Evolutionary conservation across 805 yeast species (phyloP), one percentile per base, ranked within the genome.

Genomic region (Danielia oregonensis): DNA sequence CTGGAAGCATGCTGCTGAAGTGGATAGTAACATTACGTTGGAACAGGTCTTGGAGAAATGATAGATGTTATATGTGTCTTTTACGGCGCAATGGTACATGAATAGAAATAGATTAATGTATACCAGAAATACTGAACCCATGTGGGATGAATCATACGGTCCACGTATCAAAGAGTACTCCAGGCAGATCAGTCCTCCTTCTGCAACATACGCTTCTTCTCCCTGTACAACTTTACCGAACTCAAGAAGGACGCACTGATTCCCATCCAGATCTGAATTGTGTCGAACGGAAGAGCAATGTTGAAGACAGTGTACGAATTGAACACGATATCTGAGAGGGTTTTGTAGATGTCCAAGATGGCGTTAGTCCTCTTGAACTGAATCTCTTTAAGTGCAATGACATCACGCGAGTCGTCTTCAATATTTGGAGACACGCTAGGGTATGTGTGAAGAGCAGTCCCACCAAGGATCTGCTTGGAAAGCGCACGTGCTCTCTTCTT

Each of bases 1-100:
- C 53, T 91, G 97, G 97, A 86, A 81, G 48, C 61, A 68, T 34
- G 91, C 91, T 0, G 55, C 59, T 18, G 60, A 55, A 24, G 55
- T 60, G 17, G 57, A 63, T 14, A 55, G 50, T 21, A 57, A 54
- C 36, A 50, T 75, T 17, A 54, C 61, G 3, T 42, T 69, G 28
- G 68, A 59, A 19, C 65, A 69, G 16, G 45, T 62, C 13, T 21
- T 59, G 26, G 30, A n/a, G n/a, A n/a, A n/a, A n/a, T n/a, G n/a
- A n/a, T n/a, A n/a, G n/a, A n/a, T n/a, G 28, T 16, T 24, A n/a
- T n/a, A n/a, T n/a, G n/a, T n/a, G n/a, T n/a, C n/a, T n/a, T n/a
- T n/a, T n/a, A n/a, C n/a, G n/a, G n/a, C n/a, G n/a, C n/a, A n/a
- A n/a, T n/a, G n/a, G n/a, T n/a, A n/a, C n/a, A n/a, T n/a, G n/a